phyloP scores from a whole-genome alignment of 305 asterid genomes.

The Euphrasia arctica region DNA sequence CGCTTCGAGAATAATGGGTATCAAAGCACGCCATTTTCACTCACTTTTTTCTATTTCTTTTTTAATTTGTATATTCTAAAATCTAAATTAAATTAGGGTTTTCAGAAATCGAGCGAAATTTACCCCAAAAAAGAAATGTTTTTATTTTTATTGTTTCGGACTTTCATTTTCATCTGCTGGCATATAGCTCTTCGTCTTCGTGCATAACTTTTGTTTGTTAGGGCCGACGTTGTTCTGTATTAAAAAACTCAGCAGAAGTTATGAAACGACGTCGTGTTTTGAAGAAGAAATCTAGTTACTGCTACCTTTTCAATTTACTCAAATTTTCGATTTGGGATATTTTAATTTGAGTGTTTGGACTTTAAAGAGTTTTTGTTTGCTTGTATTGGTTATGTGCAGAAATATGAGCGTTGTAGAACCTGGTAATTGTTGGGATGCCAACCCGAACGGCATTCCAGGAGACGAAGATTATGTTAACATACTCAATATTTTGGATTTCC shows the following conservation, averaged over 20 bases:
- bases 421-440: constrained; percentile 36
- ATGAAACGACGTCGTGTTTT: constrained; percentile 31
- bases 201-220: neutral
- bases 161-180: neutral
- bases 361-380: neutral
- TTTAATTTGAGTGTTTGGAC: neutral
- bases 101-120: neutral
- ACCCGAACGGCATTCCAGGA: constrained; percentile 19
- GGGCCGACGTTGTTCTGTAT: neutral
- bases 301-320: no score
- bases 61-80: neutral
- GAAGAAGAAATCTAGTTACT: constrained; percentile 2
- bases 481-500: constrained; percentile 50
- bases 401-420: constrained; percentile 50
- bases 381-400: neutral
- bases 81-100: neutral
- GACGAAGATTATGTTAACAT: constrained; percentile 41
- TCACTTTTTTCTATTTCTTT: neutral
- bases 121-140: neutral
- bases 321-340: neutral
- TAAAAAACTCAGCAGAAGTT: constrained; percentile 1
- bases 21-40: neutral
- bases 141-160: neutral
- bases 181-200: neutral
- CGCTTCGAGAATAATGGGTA: neutral